Evolutionary conservation across 768 basidiomycete genomes (phyloP).

Genomic region (Rhizopogon roseolus): DNA sequence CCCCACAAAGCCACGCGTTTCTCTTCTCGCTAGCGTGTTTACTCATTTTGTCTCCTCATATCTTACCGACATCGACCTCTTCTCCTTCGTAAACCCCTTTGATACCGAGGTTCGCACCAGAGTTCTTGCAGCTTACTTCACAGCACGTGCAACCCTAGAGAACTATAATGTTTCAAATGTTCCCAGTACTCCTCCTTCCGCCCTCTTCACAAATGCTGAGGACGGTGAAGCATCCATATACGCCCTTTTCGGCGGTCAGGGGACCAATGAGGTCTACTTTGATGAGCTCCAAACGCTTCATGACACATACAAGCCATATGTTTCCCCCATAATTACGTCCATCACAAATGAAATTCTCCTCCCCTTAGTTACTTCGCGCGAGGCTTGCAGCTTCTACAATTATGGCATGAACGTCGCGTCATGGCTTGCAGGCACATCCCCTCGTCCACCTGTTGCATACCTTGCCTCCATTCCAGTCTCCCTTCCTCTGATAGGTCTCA

Average conservation of each 20-base stretch:
- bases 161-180: constrained; percentile 47
- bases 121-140: constrained; percentile 77
- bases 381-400: constrained; percentile 58
- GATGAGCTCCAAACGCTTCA: constrained; percentile 91
- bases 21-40: constrained; percentile 71
- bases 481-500: constrained; percentile 92
- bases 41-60: constrained; percentile 74
- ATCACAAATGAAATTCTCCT: constrained; percentile 64
- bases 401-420: constrained; percentile 77
- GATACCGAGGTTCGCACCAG: constrained; percentile 71
- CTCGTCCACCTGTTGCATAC: constrained; percentile 79
- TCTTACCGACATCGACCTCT: constrained; percentile 72
- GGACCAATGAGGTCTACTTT: constrained; percentile 97
- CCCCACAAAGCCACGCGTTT: constrained; percentile 46
- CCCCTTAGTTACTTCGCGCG: constrained; percentile 61
- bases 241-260: constrained; percentile 96
- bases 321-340: constrained; percentile 61
- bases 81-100: constrained; percentile 72
- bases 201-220: constrained; percentile 60
- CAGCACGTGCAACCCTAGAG: constrained; percentile 67
- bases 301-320: constrained; percentile 87
- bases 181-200: constrained; percentile 57
- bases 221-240: constrained; percentile 72
- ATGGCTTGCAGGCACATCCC: constrained; percentile 72
- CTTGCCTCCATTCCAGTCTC: constrained; percentile 92